Base-by-base conservation (phyloP, 192 early-diverging fungal genomes). In the Coemansia sp. region DNA sequence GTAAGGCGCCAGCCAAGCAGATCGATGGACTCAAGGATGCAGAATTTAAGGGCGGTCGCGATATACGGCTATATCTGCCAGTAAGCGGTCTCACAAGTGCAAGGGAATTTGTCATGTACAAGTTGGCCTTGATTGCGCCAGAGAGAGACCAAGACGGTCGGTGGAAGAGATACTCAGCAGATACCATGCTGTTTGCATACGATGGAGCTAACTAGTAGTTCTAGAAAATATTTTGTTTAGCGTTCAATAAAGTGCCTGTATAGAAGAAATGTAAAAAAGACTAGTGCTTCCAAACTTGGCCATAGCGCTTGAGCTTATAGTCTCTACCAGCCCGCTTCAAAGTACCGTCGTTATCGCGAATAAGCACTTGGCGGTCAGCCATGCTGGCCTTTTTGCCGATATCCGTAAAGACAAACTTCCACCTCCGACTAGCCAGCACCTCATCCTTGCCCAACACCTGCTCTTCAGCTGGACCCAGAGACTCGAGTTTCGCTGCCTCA, bases 321-420 rank as follows among this genome's bases (percentile, higher is more conserved):
- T 78, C 81, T 59, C 76, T 72, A 34, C 71, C 72, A 21, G 81
- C 81, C 55, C 73, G 68, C 46, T 88, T 83, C 41, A 91, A 76
- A 2, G 74, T 73, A 5, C 90, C 90, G 46, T 88, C 83, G 66
- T 64, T 75, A n/a, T 88, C 84, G 44, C 90, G 85, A 39, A 91
- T 73, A 60, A 86, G 69, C 39, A 91, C 70, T 12, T 76, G 36
- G 53, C 83, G 84, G 63, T 87, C 85, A 74, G 77, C 74, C 66
- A 77, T 78, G 38, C 80, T 78, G 63, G 62, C 66, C 17, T 66
- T 64, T 50, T 81, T 82, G 48, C 80, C 63, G 29, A 80, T 84
- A 64, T 91, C 90, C 17, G 84, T 84, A 63, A 91, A 81, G 61
- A 86, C 77, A 80, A 86, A 89, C 50, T 86, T 84, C 76, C 82